Evolutionary conservation across 352 stramenopile species (phyloP), one percentile per base, ranked within the genome.

Genomic region (Albugo candida): DNA sequence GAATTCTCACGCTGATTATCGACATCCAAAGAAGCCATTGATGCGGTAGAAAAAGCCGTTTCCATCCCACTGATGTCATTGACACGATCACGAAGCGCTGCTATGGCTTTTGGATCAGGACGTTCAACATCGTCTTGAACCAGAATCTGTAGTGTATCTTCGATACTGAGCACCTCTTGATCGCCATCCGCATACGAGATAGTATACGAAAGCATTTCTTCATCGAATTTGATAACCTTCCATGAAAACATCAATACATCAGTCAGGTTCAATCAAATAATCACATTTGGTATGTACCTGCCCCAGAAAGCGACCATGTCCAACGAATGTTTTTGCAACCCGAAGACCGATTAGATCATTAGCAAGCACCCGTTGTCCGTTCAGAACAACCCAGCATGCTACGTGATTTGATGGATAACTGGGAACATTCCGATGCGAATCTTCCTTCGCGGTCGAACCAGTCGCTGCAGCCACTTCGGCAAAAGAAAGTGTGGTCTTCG

Each of bases 41-140:
- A n/a, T 47, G 53, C 52, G 37, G 4, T 50, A 49, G 1, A 49
- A 54, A 6, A 59, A 47, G 20, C 52, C 58, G 20, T 52, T 47
- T 11, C 24, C 46, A 24, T 34, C 38, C 4, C 42, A 45, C 16
- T 42, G 14, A 13, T 54, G 21, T 2, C 27, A 20, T 21, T 50
- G 47, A 10, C 3, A n/a, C 42, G 14, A 20, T 36, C 37, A 36
- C 27, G 34, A 44, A 10, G 44, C 19, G 16, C 16, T 34, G 16
- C 42, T 24, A 41, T 18, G n/a, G 40, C 21, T 21, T 5, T 52
- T n/a, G 69, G 68, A 41, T 83, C 70, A 1, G 67, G 67, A 5
- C 68, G 74, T 51, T 91, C 77, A n/a, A 86, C 83, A 49, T 91
- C 74, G 50, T 85, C 64, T 49, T 91, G 70, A 47, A 87, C 84